Evolutionary conservation across 2,329 filamentous ascomycete genomes (phyloP), one percentile per base, ranked within the genome.

Genomic region (Xylariales sp.): DNA sequence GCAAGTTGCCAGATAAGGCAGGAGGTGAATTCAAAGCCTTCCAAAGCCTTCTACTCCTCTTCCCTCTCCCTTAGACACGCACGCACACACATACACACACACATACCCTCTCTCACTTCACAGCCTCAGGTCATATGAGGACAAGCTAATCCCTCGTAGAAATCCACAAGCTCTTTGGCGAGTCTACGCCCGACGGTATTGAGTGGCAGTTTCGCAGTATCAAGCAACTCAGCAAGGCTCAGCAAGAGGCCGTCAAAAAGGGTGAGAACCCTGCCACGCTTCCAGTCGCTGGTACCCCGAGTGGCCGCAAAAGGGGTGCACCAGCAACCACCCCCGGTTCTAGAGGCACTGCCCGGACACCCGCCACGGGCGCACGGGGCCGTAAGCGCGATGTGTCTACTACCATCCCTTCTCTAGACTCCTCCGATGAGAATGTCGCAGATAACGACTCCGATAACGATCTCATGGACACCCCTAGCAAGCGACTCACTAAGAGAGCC

Each of bases 191-290:
- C 0, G 83, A 83, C 23, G 88, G 88, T 8, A 83, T 90, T n/a
- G 83, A 85, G 71, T 90, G 87, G 75, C 87, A 89, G 73, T 89
- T 90, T 73, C 83, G 87, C 0, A 68, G 75, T 30, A 84, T 89
- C 78, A 88, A 87, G 77, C 81, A 80, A 43, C 81, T 87, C 36
- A 87, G 84, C 36, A 82, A 85, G 46, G 78, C 77, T 2, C 82
- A 89, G 52, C 80, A 81, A 49, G 73, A 79, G 2, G 82, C 83
- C 2, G 80, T 82, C n/a, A 77, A 79, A 28, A 75, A 78, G 1
- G 84, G 83, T 32, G 78, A 81, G 50, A 82, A 86, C 71, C 84
- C 87, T 0, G 78, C 83, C 12, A 80, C 80, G 28, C 75, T 85
- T 30, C 70, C 32, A 4, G 48, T 68, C 6, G 8, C 45, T 7